A percentile compares a stretch with the other conserved stretches of the same genome.
Evolutionary conservation across 257 asterid species (phyloP).

Genomic region (Lycium barbarum): DNA sequence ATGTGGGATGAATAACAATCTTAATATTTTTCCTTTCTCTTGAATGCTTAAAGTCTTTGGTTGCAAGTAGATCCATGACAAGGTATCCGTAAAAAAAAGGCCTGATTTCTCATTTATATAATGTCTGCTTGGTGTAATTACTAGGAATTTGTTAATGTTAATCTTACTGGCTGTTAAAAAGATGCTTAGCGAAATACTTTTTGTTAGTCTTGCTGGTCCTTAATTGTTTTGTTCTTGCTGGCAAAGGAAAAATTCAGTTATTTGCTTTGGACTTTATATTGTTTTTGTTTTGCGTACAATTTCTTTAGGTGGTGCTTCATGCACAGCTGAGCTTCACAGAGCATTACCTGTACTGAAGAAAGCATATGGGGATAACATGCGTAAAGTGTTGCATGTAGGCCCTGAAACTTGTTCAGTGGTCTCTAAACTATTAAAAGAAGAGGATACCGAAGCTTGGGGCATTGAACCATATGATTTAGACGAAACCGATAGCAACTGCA

Average conservation of each 20-base stretch:
- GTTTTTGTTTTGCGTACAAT: slow-evolving; percentile 9
- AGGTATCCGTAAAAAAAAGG: slow-evolving; percentile 4
- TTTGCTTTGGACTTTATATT: neutral
- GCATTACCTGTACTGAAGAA: slow-evolving; percentile 72
- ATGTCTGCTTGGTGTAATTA: slow-evolving; percentile 25
- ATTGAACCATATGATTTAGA: slow-evolving; percentile 85
- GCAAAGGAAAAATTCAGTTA: neutral
- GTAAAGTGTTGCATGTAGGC: slow-evolving; percentile 82
- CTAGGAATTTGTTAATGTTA: neutral
- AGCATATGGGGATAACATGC: slow-evolving; percentile 81
- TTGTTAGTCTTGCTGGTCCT: neutral
- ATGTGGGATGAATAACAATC: neutral
- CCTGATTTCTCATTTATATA: slow-evolving; percentile 10
- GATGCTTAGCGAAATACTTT: neutral
- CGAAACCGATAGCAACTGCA: slow-evolving; percentile 78
- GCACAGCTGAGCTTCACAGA: slow-evolving; percentile 67
- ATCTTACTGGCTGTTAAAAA: slow-evolving; percentile 17
- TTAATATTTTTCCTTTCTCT: neutral
- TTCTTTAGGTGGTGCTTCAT: slow-evolving; percentile 70
- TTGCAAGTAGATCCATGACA: slow-evolving; percentile 3
- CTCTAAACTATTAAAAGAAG: slow-evolving; percentile 72
- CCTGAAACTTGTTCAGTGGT: slow-evolving; percentile 91
- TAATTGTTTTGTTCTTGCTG: neutral
- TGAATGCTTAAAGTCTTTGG: slow-evolving; percentile 2
- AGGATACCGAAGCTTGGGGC: slow-evolving; percentile 93